A percentile compares a stretch with the other conserved stretches of the same genome.
These are phyloP conservation scores for Leishmania turanica DNA, from an alignment of 208 protist species.

Conservation along the genomic window DNA sequence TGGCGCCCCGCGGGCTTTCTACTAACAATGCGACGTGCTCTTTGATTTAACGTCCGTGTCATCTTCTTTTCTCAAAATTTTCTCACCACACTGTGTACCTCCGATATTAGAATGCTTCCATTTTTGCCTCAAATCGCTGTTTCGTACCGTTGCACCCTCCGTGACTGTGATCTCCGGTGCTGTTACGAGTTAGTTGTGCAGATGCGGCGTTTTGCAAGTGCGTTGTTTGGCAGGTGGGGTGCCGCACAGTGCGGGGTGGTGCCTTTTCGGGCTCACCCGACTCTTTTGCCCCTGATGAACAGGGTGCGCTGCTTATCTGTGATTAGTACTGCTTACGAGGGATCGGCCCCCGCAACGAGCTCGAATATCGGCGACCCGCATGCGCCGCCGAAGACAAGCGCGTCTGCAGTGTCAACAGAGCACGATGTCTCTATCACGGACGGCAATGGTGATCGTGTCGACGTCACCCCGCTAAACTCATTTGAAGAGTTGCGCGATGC, in stretches of 20 bases:
- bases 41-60: neutral
- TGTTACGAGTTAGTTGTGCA: neutral
- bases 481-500: constrained; percentile 61
- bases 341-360: neutral
- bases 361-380: neutral
- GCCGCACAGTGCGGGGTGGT: neutral
- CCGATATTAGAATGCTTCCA: neutral
- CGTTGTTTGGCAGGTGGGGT: constrained; percentile 7
- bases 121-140: neutral
- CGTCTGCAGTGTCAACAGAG: constrained; percentile 6
- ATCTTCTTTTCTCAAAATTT: neutral
- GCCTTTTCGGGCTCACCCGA: neutral
- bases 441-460: constrained; percentile 41
- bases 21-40: neutral
- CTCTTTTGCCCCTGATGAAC: neutral
- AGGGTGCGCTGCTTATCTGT: neutral
- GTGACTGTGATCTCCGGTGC: neutral
- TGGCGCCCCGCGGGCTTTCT: neutral
- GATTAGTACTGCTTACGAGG: neutral
- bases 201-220: constrained; percentile 23
- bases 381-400: neutral
- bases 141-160: neutral
- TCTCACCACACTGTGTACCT: neutral
- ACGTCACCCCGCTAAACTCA: constrained; percentile 55
- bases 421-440: constrained; percentile 64